Percentiles rank a stretch among this genome's conserved stretches.
phyloP scores from a whole-genome alignment of 495 filamentous ascomycete genomes.

The Neurospora sp. region DNA sequence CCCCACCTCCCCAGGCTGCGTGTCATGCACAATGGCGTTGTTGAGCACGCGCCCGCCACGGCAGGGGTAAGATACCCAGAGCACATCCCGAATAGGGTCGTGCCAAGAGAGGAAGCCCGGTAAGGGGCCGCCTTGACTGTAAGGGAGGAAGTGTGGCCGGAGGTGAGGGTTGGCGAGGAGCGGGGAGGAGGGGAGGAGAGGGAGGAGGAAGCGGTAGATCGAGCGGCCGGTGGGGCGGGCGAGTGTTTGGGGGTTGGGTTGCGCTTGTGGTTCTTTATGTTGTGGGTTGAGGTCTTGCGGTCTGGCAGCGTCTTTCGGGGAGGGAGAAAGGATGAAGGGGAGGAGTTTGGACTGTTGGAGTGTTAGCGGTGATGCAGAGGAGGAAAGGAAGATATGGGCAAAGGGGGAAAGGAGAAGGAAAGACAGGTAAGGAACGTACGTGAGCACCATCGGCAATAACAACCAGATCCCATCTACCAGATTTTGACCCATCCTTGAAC shows the following conservation, averaged over 20 bases:
- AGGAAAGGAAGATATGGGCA: not conserved
- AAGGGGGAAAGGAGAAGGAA: not conserved
- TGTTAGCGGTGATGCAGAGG: not conserved
- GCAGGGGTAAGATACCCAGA: constrained; percentile 38
- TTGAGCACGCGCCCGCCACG: constrained; percentile 23
- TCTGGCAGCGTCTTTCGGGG: not conserved
- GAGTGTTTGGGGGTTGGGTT: not conserved
- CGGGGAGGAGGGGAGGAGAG: constrained; percentile 15
- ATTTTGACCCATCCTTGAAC: constrained; percentile 7
- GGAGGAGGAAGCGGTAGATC: constrained; percentile 38
- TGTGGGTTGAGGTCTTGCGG: not conserved
- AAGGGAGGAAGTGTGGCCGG: constrained; percentile 6
- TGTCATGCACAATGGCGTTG: constrained; percentile 20
- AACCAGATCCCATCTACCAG: constrained; percentile 12
- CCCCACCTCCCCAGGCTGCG: constrained; percentile 7
- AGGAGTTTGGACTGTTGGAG: not conserved
- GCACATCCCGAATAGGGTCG: constrained; percentile 15
- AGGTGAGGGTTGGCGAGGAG: constrained; percentile 25
- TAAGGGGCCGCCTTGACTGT: constrained; percentile 1
- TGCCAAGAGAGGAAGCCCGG: constrained; percentile 21
- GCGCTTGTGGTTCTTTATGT: too few species aligned
- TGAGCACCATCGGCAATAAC: constrained; percentile 24
- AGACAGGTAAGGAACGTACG: constrained; percentile 4
- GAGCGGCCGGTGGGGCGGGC: constrained; percentile 22
- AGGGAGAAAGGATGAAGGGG: not conserved